Base-by-base conservation (phyloP, 1,284 basidiomycete genomes). In the Phellopilus nigrolimitatus region DNA sequence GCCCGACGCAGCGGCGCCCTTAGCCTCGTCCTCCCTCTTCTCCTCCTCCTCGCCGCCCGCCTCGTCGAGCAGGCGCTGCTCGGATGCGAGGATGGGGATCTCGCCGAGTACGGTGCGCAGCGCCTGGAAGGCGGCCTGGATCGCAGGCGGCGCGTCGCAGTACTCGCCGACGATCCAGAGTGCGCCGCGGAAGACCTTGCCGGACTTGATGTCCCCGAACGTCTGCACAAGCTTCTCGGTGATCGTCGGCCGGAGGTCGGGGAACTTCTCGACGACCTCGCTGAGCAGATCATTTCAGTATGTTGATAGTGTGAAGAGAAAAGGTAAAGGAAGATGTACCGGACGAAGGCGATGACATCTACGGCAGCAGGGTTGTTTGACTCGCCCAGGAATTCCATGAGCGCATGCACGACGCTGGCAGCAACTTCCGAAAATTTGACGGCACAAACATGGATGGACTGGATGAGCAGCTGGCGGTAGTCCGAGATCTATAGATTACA, bases 121-220 rank as follows among this genome's bases (percentile, higher is more conserved):
- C 67, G 94, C 91, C 52, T 78, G 73, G 76, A 97, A 82, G 2
- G 86, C 79, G 42, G 71, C 74, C 55, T 84, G 77, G 58, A 97
- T 90, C 55, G 90, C 68, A 15, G 65, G 59, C 7, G 63, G 64
- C 8, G 73, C 72, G 46, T 86, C 82, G 41, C 88, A 84, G 63
- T 99, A 99, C 71, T 99, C 97, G 59, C 95, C 97, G 10, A 98
- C 79, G 59, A 99, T 98, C 95, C 95, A 99, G 51, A 99, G 78
- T 9, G 97, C 83, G 3, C 97, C 95, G 10, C 95, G 84, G 77
- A 92, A 98, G 28, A 98, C 95, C 68, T 98, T 99, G 56, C 95
- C 95, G 13, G 91, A 95, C 70, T 95, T 95, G 74, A 99, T 94
- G 50, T 93, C 90, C 42, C 77, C 65, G 47, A 99, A 86, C 0